Conservation (phyloP, 192 early-diverging fungal genomes). For the Geranomyces variabilis region DNA sequence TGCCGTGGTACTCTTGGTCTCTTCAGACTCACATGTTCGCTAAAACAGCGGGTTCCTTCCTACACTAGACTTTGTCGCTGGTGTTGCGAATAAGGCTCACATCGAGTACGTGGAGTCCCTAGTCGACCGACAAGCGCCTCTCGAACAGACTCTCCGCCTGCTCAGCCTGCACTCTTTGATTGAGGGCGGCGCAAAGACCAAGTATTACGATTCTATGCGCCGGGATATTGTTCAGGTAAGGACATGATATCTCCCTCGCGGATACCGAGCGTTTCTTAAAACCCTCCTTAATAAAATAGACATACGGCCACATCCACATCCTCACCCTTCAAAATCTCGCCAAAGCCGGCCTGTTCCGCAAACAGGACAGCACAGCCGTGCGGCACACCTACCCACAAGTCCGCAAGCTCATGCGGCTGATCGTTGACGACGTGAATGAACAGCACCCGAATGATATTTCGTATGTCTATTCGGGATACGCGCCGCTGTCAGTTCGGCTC, state of each 20-base stretch:
- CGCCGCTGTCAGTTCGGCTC: conserved; percentile 86
- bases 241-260: neutral
- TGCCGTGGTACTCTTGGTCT: neutral
- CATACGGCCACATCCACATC: too few relatives aligned
- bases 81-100: conserved; percentile 64
- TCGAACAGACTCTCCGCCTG: conserved; percentile 76
- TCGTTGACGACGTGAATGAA: conserved; percentile 91
- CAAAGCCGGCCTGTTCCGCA: conserved; percentile 66
- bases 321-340: conserved; percentile 82
- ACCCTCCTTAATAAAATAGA: too few relatives aligned
- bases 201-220: conserved; percentile 79
- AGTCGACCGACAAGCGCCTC: conserved; percentile 74
- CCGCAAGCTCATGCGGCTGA: conserved; percentile 75
- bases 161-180: conserved; percentile 84
- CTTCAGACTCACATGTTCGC: neutral
- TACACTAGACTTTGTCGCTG: conserved; percentile 70
- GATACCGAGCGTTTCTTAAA: neutral
- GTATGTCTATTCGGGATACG: conserved; percentile 95
- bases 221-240: conserved; percentile 78
- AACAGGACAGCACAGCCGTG: conserved; percentile 41
- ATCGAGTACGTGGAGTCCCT: conserved; percentile 87
- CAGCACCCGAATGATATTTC: conserved; percentile 83
- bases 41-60: neutral
- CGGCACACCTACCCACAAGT: conserved; percentile 60
- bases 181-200: conserved; percentile 81